phyloP scores from a whole-genome alignment of 768 basidiomycete species.

The Xerocomus brunneocitrinus region DNA sequence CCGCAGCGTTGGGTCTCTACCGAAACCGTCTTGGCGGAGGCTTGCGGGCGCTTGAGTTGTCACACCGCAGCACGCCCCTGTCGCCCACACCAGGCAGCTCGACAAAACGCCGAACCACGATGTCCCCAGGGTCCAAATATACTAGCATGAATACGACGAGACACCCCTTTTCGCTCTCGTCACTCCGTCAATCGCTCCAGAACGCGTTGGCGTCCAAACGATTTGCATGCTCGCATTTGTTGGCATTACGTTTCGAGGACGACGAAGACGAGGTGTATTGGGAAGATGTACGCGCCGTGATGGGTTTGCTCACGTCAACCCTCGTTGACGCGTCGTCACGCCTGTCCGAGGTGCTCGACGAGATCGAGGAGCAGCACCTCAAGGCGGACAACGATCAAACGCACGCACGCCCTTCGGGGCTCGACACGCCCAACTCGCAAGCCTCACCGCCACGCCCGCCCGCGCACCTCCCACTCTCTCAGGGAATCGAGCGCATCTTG shows the following conservation, averaged over 20 bases:
- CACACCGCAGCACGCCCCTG: conserved; percentile 16
- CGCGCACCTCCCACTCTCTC: conserved; percentile 8
- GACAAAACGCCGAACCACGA: conserved; percentile 24
- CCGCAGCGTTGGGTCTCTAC: conserved; percentile 57
- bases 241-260: conserved; percentile 72
- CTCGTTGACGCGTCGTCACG: conserved; percentile 61
- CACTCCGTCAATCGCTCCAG: conserved; percentile 57
- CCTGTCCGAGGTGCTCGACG: conserved; percentile 59
- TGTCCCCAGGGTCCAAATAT: conserved; percentile 53
- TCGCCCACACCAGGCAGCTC: conserved; percentile 13
- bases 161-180: conserved; percentile 64
- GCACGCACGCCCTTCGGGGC: conserved; percentile 10
- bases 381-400: conserved; percentile 44
- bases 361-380: conserved; percentile 49
- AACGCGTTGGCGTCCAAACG: conserved; percentile 68
- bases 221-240: conserved; percentile 73
- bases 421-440: conserved; percentile 14
- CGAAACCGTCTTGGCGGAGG: conserved; percentile 49
- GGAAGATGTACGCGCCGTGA: conserved; percentile 78
- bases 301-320: conserved; percentile 62
- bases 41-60: conserved; percentile 44
- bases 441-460: conserved; percentile 15
- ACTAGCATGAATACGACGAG: conserved; percentile 56
- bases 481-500: conserved; percentile 9
- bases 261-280: conserved; percentile 75